These are phyloP conservation scores for Dothiorella sarmentorum DNA, from an alignment of 2,329 filamentous ascomycete genomes.

Conservation along the genomic window DNA sequence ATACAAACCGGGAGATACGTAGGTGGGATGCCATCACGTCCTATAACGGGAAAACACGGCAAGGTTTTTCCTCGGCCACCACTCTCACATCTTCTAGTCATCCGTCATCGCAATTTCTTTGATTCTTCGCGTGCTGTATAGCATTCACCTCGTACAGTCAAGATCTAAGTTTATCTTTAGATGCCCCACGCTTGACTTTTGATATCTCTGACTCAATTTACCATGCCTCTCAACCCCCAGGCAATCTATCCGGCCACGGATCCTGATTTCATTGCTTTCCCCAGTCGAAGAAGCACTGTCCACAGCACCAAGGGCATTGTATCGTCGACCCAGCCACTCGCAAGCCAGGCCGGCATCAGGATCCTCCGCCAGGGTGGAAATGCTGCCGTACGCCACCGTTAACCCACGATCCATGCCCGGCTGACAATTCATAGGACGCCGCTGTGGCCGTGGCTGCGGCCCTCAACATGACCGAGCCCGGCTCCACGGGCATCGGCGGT, in stretches of 20 bases:
- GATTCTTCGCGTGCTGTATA: not conserved
- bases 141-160: not conserved
- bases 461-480: conserved; percentile 89
- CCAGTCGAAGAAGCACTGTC: conserved; percentile 84
- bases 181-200: not conserved
- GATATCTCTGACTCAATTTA: not conserved
- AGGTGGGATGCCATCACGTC: not conserved
- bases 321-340: conserved; percentile 83
- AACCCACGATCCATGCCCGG: not conserved
- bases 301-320: conserved; percentile 93
- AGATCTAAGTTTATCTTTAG: not conserved
- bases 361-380: conserved; percentile 87
- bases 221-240: conserved; percentile 48
- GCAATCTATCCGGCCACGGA: conserved; percentile 48
- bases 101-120: not conserved
- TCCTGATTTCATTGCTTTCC: conserved; percentile 60
- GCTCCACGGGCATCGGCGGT: conserved; percentile 90
- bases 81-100: not conserved
- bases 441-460: conserved; percentile 91
- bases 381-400: conserved; percentile 62
- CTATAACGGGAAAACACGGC: not conserved
- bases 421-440: too few species aligned
- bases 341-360: conserved; percentile 80
- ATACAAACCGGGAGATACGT: not conserved
- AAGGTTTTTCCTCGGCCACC: not conserved